A percentile compares a stretch with the other conserved stretches of the same genome.
Evolutionary conservation across 352 stramenopile genomes (phyloP).

Genomic region (Phytophthora capsici): DNA sequence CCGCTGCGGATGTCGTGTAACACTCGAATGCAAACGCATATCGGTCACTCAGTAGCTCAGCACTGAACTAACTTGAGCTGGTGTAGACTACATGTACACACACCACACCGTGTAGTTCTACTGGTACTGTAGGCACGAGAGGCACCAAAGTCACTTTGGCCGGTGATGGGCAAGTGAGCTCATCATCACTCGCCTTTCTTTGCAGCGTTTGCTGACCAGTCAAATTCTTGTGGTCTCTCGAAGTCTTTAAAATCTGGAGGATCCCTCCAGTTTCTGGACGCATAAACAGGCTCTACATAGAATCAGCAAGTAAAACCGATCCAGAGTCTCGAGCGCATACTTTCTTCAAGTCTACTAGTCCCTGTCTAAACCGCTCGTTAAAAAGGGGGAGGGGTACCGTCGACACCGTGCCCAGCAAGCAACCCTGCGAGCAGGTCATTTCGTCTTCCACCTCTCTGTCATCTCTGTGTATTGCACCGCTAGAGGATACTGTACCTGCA

Average conservation of each 20-base stretch:
- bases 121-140: background rate
- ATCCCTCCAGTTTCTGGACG: conserved; percentile 7
- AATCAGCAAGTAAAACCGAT: conserved; percentile 16
- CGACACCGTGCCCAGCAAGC: conserved; percentile 28
- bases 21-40: too few species aligned
- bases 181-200: background rate
- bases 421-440: conserved; percentile 15
- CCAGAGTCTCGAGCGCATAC: conserved; percentile 1
- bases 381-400: conserved; percentile 18
- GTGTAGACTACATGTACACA: too few species aligned
- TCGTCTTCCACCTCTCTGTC: conserved; percentile 8
- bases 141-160: too few species aligned
- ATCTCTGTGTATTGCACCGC: conserved; percentile 8
- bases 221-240: conserved; percentile 31
- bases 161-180: conserved; percentile 5
- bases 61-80: too few species aligned
- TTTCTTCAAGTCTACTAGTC: background rate
- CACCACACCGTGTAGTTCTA: too few species aligned
- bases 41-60: background rate
- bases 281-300: conserved; percentile 5
- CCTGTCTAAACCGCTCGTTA: background rate
- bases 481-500: conserved; percentile 5
- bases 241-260: background rate
- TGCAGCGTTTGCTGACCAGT: conserved; percentile 7
- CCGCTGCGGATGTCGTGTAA: too few species aligned